Base-by-base conservation (phyloP, 345 rosid species). In the Citrus cavaleriei region DNA sequence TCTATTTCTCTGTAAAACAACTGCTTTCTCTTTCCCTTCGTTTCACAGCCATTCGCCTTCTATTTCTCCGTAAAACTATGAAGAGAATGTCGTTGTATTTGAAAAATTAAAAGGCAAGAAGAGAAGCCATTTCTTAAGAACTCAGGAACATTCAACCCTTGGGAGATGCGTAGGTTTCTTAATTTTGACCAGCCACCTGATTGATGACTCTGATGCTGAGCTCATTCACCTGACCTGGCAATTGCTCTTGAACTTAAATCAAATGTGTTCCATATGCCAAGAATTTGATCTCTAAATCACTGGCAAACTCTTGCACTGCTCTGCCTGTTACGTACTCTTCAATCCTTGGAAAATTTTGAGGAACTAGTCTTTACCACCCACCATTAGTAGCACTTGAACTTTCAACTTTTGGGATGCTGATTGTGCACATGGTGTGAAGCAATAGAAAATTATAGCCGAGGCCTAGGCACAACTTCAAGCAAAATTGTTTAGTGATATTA, bases 321-420 rank as follows among this genome's bases (percentile, higher is more conserved):
- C 79, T 83, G 27, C 75, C 70, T 40, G 60, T 30, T 38, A 73
- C 38, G 68, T 65, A 81, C 4, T 79, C 77, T 22, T 81, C 70
- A 63, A 83, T 76, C 64, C 88, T 83, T 4, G 88, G 86, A 58
- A 86, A 63, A 86, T 73, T 70, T 86, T 81, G 25, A 76, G 68
- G 73, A 68, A 54, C 51, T 83, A 83, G 69, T 83, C 88, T 73
- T 80, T 83, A 49, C 60, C 86, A 27, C 83, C 83, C 60, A 81
- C 67, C 46, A 85, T 73, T 10, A 81, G 70, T 34, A 83, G 82
- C 72, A 67, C 80, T 18, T 18, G 83, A 49, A 72, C 82, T 34
- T 46, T 72, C 37, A n/a, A 84, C 57, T 62, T 19, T 81, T 65
- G 28, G 42, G 37, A 74, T 2, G 24, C 57, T 55, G 70, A 74